Base-by-base conservation (phyloP, 768 basidiomycete species). In the Termitomyces sp. region DNA sequence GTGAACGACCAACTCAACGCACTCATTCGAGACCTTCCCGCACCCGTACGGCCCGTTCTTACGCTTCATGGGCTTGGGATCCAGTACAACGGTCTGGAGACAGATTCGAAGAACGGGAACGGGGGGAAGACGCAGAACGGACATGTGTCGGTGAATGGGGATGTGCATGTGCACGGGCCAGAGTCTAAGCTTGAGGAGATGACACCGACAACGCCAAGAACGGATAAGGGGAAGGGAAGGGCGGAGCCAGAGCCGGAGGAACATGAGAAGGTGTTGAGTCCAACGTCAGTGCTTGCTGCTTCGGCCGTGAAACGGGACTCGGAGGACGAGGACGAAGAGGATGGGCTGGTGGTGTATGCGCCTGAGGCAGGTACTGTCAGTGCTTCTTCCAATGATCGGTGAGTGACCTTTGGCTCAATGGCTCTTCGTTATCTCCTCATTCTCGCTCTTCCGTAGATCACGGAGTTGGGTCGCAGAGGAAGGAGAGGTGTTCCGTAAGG, bases 401-500 rank as follows among this genome's bases (percentile, higher is more conserved):
- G 51, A 61, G 80, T 16, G 16, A 10, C 70, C 44, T 27, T 55
- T 25, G 9, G 23, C 3, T 44, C 11, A 11, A 32, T 28, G 6
- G 11, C 16, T 1, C 3, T 19, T 48, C 21, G 34, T 6, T 32
- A 4, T 7, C 10, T 21, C n/a, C 19, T 47, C 11, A 37, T 8
- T 3, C 44, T 28, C 23, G 16, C 16, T 42, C 25, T 0, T 25
- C 23, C 9, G 16, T 52, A 88, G 90, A 47, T 89, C 88, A 25
- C 77, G 84, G 61, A 84, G 79, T 51, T 91, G 90, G 87, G 88
- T 95, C 0, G 90, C 85, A 54, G 97, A 98, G 68, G 97, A 99
- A 68, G 94, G 94, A 0, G 96, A 98, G 71, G 89, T 98, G 40
- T 98, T 98, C 75, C 78, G 95, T 41, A 95, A 96, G 66, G 94